Evolutionary conservation across 495 filamentous ascomycete genomes (phyloP).

Genomic region (Hypoxylon subgilvum): DNA sequence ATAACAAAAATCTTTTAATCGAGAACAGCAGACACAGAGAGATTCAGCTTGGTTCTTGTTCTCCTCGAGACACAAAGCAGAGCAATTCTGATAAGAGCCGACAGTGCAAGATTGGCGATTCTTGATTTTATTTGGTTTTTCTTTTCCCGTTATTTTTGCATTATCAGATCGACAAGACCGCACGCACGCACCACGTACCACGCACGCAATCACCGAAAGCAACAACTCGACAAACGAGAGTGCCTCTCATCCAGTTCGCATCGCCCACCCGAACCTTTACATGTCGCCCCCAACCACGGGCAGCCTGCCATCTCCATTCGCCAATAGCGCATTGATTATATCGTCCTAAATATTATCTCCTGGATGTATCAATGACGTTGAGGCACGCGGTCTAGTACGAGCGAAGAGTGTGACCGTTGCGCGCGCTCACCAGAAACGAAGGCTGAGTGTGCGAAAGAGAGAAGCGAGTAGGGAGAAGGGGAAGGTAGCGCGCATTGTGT

Average conservation of each 20-base stretch:
- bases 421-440: slow-evolving; percentile 23
- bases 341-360: not conserved
- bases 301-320: not conserved
- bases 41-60: not conserved
- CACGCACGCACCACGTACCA: no score
- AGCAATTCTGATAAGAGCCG: no score
- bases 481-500: slow-evolving; percentile 17
- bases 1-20: no score
- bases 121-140: no score
- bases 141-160: no score
- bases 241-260: slow-evolving; percentile 13
- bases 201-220: no score
- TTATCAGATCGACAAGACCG: no score
- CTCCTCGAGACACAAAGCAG: no score
- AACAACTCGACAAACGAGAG: slow-evolving; percentile 23
- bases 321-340: slow-evolving; percentile 18
- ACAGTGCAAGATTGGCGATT: no score
- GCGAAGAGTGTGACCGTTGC: slow-evolving; percentile 28
- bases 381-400: slow-evolving; percentile 13
- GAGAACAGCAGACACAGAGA: not conserved
- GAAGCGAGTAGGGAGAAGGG: not conserved
- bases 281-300: slow-evolving; percentile 8
- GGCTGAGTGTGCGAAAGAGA: slow-evolving; percentile 2
- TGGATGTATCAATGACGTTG: slow-evolving; percentile 31
- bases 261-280: slow-evolving; percentile 15